A percentile compares a stretch with the other conserved stretches of the same genome.
phyloP scores from a whole-genome alignment of 768 basidiomycete genomes.

The Paxillus ammoniavirescens region DNA sequence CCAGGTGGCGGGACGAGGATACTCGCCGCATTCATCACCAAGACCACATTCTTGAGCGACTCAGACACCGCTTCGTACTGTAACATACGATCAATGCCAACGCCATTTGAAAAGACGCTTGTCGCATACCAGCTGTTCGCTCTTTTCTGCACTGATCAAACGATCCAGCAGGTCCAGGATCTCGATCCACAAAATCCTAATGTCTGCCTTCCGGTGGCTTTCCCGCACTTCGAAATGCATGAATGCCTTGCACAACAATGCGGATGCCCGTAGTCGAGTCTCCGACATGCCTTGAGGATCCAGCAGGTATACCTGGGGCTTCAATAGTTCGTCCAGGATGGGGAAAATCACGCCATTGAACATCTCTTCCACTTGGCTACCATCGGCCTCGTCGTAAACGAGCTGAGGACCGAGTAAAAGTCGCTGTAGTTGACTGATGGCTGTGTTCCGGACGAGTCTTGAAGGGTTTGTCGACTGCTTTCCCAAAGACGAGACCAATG shows the following conservation, averaged over 20 bases:
- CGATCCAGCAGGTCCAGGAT: constrained; percentile 87
- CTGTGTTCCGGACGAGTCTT: constrained; percentile 79
- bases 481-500: constrained; percentile 67
- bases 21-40: constrained; percentile 91
- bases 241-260: constrained; percentile 92
- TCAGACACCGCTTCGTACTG: constrained; percentile 96
- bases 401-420: constrained; percentile 78
- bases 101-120: neutral
- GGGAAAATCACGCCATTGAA: constrained; percentile 92
- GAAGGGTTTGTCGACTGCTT: constrained; percentile 82
- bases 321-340: constrained; percentile 86
- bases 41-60: constrained; percentile 92
- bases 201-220: constrained; percentile 54
- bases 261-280: constrained; percentile 82
- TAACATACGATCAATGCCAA: constrained; percentile 4
- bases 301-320: constrained; percentile 71
- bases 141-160: constrained; percentile 81
- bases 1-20: constrained; percentile 66
- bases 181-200: constrained; percentile 80
- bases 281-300: constrained; percentile 91
- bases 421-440: constrained; percentile 81
- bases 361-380: constrained; percentile 69
- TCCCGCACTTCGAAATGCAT: constrained; percentile 88
- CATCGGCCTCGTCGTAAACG: constrained; percentile 54
- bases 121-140: constrained; percentile 78